Conservation (phyloP, 2,329 filamentous ascomycete genomes). For the Tricladium varicosporioides region DNA sequence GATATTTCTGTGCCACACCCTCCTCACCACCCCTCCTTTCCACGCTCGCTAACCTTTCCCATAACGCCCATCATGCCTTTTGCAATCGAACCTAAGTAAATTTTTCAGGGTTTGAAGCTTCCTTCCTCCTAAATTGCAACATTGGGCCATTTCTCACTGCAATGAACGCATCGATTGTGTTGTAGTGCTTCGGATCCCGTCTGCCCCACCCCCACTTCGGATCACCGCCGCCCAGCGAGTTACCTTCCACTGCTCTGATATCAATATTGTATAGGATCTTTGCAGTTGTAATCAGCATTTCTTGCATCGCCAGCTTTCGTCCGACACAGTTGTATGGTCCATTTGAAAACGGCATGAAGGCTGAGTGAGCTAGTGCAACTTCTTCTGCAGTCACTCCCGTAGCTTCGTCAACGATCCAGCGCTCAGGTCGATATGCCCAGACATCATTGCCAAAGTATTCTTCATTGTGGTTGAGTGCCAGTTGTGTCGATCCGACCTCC, state of each 20-base stretch:
- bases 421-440: constrained; percentile 16
- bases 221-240: background rate
- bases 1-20: too few relatives aligned
- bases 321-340: constrained; percentile 14
- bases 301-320: constrained; percentile 14
- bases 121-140: background rate
- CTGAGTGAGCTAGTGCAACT: constrained; percentile 4
- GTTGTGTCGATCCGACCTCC: constrained; percentile 36
- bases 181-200: background rate
- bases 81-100: too few relatives aligned
- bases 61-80: too few relatives aligned
- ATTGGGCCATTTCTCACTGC: background rate
- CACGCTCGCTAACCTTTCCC: too few relatives aligned
- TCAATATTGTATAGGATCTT: constrained; percentile 11
- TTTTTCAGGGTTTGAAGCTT: too few relatives aligned
- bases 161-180: background rate
- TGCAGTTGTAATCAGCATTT: constrained; percentile 12
- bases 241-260: background rate
- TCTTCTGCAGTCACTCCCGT: constrained; percentile 14
- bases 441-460: constrained; percentile 36
- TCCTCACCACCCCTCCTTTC: too few relatives aligned
- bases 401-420: constrained; percentile 17
- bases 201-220: background rate
- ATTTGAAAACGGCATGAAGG: constrained; percentile 15
- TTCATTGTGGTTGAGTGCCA: constrained; percentile 32